Evolutionary conservation across 2,329 filamentous ascomycete genomes (phyloP).

Genomic region (Cercospora sp.): DNA sequence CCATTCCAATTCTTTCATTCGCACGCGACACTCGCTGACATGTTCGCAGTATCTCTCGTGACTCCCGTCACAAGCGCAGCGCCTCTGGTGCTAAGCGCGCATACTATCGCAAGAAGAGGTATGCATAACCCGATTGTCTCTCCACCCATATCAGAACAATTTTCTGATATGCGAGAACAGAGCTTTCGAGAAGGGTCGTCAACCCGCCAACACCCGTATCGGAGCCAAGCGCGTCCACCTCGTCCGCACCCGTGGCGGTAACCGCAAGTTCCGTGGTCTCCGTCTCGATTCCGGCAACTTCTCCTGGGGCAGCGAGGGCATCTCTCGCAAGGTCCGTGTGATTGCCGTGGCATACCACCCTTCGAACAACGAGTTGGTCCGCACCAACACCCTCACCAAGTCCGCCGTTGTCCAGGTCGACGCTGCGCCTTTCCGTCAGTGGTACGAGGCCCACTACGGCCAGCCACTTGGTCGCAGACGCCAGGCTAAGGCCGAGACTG

Average conservation of each 20-base stretch:
- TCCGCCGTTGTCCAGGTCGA: slow-evolving; percentile 98
- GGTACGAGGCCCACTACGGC: slow-evolving; percentile 99
- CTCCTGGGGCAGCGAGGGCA: slow-evolving; percentile 96
- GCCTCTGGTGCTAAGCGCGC: slow-evolving; percentile 89
- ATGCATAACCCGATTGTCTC: slow-evolving; percentile 56
- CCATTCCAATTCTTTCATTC: slow-evolving; percentile 24
- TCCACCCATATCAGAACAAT: slow-evolving; percentile 62
- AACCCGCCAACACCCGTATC: slow-evolving; percentile 99
- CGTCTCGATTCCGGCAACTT: slow-evolving; percentile 99
- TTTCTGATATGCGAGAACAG: slow-evolving; percentile 65
- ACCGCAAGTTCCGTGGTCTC: slow-evolving; percentile 99
- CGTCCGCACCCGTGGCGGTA: slow-evolving; percentile 95
- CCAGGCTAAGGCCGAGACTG: slow-evolving; percentile 66
- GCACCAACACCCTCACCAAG: slow-evolving; percentile 99
- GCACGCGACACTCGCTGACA: slow-evolving; percentile 40
- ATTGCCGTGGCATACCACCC: slow-evolving; percentile 98
- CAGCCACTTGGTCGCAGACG: slow-evolving; percentile 84
- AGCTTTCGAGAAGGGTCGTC: slow-evolving; percentile 99
- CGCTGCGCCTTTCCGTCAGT: slow-evolving; percentile 98
- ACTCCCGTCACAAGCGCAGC: slow-evolving; percentile 99
- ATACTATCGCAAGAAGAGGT: slow-evolving; percentile 61
- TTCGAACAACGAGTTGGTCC: slow-evolving; percentile 99
- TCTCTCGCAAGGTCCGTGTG: slow-evolving; percentile 98
- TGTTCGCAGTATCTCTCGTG: slow-evolving; percentile 84
- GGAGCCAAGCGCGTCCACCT: slow-evolving; percentile 94